Conservation (phyloP, 2,329 filamentous ascomycete species). For the Orbilia oligospora region DNA sequence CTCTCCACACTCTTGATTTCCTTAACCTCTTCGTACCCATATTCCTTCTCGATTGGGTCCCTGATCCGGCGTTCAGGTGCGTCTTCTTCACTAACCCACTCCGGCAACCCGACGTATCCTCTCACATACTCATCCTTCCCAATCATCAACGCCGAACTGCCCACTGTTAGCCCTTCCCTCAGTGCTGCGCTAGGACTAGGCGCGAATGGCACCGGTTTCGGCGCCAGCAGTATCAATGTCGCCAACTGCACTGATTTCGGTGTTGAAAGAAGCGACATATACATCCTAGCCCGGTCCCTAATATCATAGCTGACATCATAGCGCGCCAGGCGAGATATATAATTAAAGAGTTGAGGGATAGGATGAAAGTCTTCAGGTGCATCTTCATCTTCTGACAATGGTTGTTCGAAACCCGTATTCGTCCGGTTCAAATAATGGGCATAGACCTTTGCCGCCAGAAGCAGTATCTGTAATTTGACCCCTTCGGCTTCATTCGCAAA, state of each 20-base stretch:
- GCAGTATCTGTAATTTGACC: slow-evolving; percentile 90
- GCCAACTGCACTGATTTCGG: slow-evolving; percentile 82
- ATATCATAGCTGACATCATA: slow-evolving; percentile 97
- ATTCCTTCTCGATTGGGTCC: slow-evolving; percentile 74
- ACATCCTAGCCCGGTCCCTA: slow-evolving; percentile 89
- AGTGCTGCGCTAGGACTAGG: slow-evolving; percentile 86
- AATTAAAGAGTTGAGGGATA: slow-evolving; percentile 84
- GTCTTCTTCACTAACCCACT: slow-evolving; percentile 84
- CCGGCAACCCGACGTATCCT: slow-evolving; percentile 84
- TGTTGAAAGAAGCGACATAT: slow-evolving; percentile 83
- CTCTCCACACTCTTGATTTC: slow-evolving; percentile 66
- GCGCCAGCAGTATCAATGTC: slow-evolving; percentile 88
- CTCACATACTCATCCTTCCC: slow-evolving; percentile 71
- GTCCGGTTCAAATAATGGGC: slow-evolving; percentile 84
- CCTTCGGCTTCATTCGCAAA: slow-evolving; percentile 87
- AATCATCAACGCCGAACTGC: slow-evolving; percentile 87
- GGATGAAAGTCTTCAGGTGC: slow-evolving; percentile 73
- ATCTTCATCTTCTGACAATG: slow-evolving; percentile 62
- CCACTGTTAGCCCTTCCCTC: slow-evolving; percentile 82
- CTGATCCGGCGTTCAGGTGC: slow-evolving; percentile 73
- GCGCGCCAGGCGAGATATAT: slow-evolving; percentile 84
- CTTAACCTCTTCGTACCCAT: slow-evolving; percentile 67
- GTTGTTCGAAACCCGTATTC: slow-evolving; percentile 67
- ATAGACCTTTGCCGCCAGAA: slow-evolving; percentile 96
- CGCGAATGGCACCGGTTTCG: slow-evolving; percentile 91